A percentile compares a stretch with the other conserved stretches of the same genome.
phyloP scores from a whole-genome alignment of 805 yeast genomes.

The Myxozyma mucilagina region DNA sequence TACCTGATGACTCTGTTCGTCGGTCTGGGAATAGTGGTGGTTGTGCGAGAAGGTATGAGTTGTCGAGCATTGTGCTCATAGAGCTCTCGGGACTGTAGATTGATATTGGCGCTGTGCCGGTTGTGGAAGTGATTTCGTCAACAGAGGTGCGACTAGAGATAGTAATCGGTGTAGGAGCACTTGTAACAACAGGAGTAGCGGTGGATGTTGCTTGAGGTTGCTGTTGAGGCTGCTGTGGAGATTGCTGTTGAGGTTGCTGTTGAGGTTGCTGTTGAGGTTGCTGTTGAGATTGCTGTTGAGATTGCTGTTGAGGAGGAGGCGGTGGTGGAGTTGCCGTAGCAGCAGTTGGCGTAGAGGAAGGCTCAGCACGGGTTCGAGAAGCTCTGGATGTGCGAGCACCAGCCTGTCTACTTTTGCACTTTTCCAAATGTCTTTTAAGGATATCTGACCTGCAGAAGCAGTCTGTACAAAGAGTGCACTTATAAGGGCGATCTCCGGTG shows the following conservation, averaged over 20 bases:
- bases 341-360: not conserved
- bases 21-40: too few relatives aligned
- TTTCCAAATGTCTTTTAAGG: slow-evolving; percentile 61
- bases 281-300: not conserved
- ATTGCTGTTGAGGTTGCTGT: not conserved
- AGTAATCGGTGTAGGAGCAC: not conserved
- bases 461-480: slow-evolving; percentile 70
- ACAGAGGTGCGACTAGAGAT: not conserved
- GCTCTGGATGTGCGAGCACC: not conserved
- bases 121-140: not conserved
- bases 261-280: slow-evolving; percentile 2
- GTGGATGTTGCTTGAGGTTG: not conserved
- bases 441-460: slow-evolving; percentile 63
- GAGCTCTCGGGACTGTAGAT: not conserved
- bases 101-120: not conserved
- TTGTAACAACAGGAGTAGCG: not conserved
- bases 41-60: too few relatives aligned
- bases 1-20: too few relatives aligned
- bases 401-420: slow-evolving; percentile 32
- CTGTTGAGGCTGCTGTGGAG: not conserved
- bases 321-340: not conserved
- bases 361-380: not conserved
- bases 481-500: slow-evolving; percentile 82
- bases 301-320: not conserved
- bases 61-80: not conserved